These are phyloP conservation scores for Gossypium armourianum DNA, from an alignment of 441 rosid genomes.

Conservation along the genomic window DNA sequence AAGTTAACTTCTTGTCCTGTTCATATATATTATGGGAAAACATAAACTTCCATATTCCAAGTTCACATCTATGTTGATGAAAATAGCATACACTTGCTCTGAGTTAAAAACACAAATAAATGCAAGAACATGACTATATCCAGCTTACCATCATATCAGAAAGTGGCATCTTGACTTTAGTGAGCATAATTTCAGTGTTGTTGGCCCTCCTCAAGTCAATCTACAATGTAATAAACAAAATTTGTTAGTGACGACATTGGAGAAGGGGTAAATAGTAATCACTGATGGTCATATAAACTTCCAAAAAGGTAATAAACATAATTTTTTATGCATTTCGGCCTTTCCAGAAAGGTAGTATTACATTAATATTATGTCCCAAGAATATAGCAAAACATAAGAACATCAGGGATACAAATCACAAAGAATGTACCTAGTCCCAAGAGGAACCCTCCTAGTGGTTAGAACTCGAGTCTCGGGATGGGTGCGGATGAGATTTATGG, in stretches of 20 bases:
- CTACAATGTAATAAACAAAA: constrained; percentile 32
- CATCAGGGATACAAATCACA: not conserved
- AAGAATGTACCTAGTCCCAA: not conserved
- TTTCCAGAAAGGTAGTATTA: not conserved
- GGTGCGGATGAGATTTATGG: not conserved
- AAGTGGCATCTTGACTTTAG: constrained; percentile 96
- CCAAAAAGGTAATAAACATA: not conserved
- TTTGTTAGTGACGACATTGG: not conserved
- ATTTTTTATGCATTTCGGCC: not conserved
- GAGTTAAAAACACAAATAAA: not conserved
- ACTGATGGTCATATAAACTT: not conserved
- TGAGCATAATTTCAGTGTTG: constrained; percentile 98
- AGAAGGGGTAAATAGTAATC: not conserved
- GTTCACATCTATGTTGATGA: not conserved
- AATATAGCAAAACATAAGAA: not conserved
- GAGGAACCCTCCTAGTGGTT: not conserved
- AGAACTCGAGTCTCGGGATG: not conserved
- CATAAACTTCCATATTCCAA: not conserved
- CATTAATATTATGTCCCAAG: not conserved
- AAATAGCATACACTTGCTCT: constrained; percentile 3
- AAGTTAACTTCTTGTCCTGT: not conserved
- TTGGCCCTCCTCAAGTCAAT: constrained; percentile 91
- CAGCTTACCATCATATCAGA: constrained; percentile 93
- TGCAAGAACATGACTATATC: constrained; percentile 5
- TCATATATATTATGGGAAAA: not conserved